phyloP scores from a whole-genome alignment of 306 rosid species.

The Gastrolobium villosum region DNA sequence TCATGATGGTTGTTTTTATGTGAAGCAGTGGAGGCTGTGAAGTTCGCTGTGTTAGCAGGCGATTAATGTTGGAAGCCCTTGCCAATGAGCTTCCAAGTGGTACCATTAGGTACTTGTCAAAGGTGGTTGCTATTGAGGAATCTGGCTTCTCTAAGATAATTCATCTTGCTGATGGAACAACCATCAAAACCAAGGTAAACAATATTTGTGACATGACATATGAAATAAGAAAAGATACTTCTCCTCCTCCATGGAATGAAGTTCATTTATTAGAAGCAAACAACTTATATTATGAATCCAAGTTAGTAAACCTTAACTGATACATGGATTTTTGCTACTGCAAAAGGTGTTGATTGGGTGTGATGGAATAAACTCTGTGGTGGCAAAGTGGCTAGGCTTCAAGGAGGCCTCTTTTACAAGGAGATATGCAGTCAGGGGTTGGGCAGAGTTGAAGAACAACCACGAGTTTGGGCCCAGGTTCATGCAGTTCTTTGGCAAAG shows the following conservation, averaged over 20 bases:
- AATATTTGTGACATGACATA: background rate
- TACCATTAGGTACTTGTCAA: constrained; percentile 74
- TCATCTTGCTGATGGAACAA: constrained; percentile 75
- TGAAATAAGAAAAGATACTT: background rate
- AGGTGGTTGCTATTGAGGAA: constrained; percentile 75
- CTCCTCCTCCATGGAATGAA: background rate
- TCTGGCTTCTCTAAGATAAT: constrained; percentile 64
- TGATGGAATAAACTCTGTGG: constrained; percentile 89
- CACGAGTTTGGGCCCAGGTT: constrained; percentile 56
- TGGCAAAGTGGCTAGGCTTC: constrained; percentile 78
- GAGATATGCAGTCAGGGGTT: constrained; percentile 72
- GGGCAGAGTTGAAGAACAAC: constrained; percentile 20
- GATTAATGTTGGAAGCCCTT: constrained; percentile 65
- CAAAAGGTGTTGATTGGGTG: constrained; percentile 75
- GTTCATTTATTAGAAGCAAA: background rate
- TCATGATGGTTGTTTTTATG: background rate
- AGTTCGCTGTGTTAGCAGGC: constrained; percentile 66
- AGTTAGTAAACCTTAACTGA: background rate
- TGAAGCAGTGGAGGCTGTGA: constrained; percentile 53
- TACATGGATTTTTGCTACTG: constrained; percentile 4
- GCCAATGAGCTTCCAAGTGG: constrained; percentile 74
- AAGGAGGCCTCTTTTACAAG: constrained; percentile 56
- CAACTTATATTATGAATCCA: background rate
- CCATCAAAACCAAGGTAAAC: constrained; percentile 69
- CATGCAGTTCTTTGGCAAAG: constrained; percentile 65